A percentile compares a stretch with the other conserved stretches of the same genome.
phyloP scores from a whole-genome alignment of 768 basidiomycete species.

The Hypholoma sublateritium region DNA sequence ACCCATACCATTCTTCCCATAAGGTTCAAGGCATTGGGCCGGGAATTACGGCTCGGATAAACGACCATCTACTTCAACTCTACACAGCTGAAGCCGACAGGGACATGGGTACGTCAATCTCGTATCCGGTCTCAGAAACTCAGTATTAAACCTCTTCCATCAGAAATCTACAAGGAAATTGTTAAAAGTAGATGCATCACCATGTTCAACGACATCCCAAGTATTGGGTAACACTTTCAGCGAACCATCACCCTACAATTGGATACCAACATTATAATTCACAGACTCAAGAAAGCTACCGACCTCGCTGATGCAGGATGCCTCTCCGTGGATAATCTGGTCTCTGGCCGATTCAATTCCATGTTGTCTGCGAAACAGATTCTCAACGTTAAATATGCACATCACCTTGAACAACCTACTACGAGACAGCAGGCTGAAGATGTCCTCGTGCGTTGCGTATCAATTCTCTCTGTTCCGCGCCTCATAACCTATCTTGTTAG shows the following conservation, averaged over 20 bases:
- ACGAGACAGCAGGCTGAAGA: constrained; percentile 41
- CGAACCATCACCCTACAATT: not conserved
- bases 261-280: constrained; percentile 1
- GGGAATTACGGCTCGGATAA: constrained; percentile 47
- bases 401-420: constrained; percentile 35
- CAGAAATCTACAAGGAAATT: constrained; percentile 22
- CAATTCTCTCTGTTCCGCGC: not conserved
- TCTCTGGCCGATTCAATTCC: constrained; percentile 33
- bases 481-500: constrained; percentile 27
- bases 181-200: constrained; percentile 26
- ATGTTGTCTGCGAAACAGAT: constrained; percentile 38
- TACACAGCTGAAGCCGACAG: constrained; percentile 23
- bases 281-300: constrained; percentile 36
- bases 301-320: constrained; percentile 55
- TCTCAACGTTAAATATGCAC: constrained; percentile 38
- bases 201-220: constrained; percentile 37
- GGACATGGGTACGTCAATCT: constrained; percentile 25
- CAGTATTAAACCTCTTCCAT: not conserved
- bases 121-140: not conserved
- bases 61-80: constrained; percentile 27
- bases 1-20: not conserved
- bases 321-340: constrained; percentile 39
- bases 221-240: constrained; percentile 45
- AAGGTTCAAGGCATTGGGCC: constrained; percentile 37
- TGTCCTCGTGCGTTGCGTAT: constrained; percentile 38